Conservation (phyloP, 1,284 basidiomycete species). For the Cutaneotrichosporon mucoides region DNA sequence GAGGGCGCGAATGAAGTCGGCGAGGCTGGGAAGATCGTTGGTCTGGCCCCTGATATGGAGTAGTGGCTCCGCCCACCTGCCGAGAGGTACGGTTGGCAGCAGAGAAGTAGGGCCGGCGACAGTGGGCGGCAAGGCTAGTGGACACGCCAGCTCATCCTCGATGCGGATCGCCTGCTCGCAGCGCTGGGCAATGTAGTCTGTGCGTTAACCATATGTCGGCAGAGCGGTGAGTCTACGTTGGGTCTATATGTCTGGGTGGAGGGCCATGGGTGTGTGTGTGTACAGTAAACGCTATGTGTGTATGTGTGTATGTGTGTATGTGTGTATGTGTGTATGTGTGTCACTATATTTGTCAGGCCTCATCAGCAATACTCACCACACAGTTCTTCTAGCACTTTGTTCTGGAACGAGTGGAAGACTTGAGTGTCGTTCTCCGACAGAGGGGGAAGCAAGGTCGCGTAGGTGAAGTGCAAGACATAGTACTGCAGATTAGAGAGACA, state of each 20-base stretch:
- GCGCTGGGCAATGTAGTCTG: constrained; percentile 32
- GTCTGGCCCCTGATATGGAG: constrained; percentile 31
- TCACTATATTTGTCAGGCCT: too few relatives aligned
- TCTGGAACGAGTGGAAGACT: constrained; percentile 51
- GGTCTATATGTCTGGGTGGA: too few relatives aligned
- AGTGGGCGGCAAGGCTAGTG: constrained; percentile 13
- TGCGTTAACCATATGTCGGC: not conserved
- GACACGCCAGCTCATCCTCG: constrained; percentile 20
- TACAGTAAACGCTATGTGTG: not conserved
- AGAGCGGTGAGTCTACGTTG: too few relatives aligned
- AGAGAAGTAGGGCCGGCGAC: constrained; percentile 20
- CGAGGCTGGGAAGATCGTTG: constrained; percentile 61
- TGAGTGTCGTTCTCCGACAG: constrained; percentile 63
- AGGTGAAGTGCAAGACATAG: constrained; percentile 29
- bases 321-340: constrained; percentile 6
- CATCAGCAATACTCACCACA: constrained; percentile 62
- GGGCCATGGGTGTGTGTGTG: too few relatives aligned
- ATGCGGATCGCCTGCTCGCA: constrained; percentile 44
- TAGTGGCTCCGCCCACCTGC: constrained; percentile 46
- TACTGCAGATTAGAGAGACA: not conserved
- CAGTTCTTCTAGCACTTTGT: constrained; percentile 56
- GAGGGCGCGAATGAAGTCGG: constrained; percentile 80
- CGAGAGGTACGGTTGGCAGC: constrained; percentile 10
- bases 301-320: not conserved
- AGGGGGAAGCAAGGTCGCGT: constrained; percentile 63